Base-by-base conservation (phyloP, 768 basidiomycete genomes). In the Myochromella boudieri region DNA sequence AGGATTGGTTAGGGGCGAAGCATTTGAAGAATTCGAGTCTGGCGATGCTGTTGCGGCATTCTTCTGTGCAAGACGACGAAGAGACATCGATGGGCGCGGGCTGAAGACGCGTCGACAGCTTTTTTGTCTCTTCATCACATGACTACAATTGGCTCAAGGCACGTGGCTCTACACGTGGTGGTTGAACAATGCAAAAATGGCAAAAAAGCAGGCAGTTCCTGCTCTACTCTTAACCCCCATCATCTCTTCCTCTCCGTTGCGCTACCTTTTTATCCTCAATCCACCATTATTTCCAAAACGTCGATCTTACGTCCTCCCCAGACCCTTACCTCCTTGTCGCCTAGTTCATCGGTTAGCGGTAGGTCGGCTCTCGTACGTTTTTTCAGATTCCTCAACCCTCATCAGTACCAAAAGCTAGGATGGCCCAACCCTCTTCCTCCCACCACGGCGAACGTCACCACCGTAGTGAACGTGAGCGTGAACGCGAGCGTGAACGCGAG, bases 391-490 rank as follows among this genome's bases (percentile, higher is more conserved):
- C 6, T 44, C 40, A 27, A 41, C 44, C 42, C 50, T 60, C 45
- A 51, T 57, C 25, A 24, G 32, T 43, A 15, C 26, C 22, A 52
- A 77, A 75, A 82, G 83, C 80, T 70, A 86, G 85, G 76, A 92
- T 92, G 89, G 89, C 89, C 51, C 82, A 88, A 68, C 88, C 88
- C 43, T 89, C 87, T 24, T 89, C 89, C 20, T 91, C 89, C 24
- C 88, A 88, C 56, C 82, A 84, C 62, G 84, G 74, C 48, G 82
- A 84, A 54, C 81, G 79, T 48, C 70, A 68, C 51, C 75, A 73
- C 49, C 68, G 72, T 61, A 77, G 68, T 62, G 77, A 66, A 53
- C 46, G 33, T n/a, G 33, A 34, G 14, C 33, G 33, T 75, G 82
- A 57, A 78, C 80, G 45, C 74, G 78, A 63, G 68, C 77, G 65